Evolutionary conservation across 2,329 filamentous ascomycete species (phyloP).

Genomic region (Fonsecaea monophora): DNA sequence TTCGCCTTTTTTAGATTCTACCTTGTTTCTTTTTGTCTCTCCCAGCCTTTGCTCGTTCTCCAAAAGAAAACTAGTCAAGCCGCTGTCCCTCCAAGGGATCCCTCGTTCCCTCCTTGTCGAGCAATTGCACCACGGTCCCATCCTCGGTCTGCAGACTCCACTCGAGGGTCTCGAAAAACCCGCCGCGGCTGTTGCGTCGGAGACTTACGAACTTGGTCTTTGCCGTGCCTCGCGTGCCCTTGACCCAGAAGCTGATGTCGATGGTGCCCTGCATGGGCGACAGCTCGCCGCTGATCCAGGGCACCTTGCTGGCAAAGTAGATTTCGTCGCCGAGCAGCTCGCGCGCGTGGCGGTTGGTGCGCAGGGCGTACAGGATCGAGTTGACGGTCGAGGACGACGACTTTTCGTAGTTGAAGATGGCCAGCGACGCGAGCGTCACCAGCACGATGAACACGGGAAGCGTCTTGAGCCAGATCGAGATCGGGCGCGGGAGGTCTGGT

Average conservation of each 20-base stretch:
- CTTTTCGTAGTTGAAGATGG: constrained; percentile 99
- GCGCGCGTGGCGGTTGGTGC: constrained; percentile 77
- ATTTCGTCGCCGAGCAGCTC: constrained; percentile 84
- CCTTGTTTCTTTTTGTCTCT: not conserved
- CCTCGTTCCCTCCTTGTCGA: constrained; percentile 48
- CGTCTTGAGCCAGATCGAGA: constrained; percentile 69
- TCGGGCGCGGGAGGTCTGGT: constrained; percentile 52
- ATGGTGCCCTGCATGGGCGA: constrained; percentile 93
- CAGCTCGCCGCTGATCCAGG: constrained; percentile 85
- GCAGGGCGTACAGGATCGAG: constrained; percentile 88
- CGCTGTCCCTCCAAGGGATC: constrained; percentile 33
- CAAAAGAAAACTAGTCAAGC: not conserved
- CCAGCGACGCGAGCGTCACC: constrained; percentile 73
- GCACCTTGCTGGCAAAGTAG: constrained; percentile 78
- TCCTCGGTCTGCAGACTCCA: constrained; percentile 81
- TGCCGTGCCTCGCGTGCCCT: constrained; percentile 73
- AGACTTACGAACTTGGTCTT: constrained; percentile 81
- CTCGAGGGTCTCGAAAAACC: constrained; percentile 83
- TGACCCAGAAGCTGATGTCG: constrained; percentile 84
- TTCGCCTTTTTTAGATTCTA: not conserved
- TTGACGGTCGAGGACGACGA: constrained; percentile 84
- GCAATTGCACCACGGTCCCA: constrained; percentile 73
- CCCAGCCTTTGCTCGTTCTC: not conserved
- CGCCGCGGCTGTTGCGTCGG: constrained; percentile 67
- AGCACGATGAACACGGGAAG: constrained; percentile 80